Evolutionary conservation across 2,329 filamentous ascomycete species (phyloP).

Genomic region (Xylariales sp.): DNA sequence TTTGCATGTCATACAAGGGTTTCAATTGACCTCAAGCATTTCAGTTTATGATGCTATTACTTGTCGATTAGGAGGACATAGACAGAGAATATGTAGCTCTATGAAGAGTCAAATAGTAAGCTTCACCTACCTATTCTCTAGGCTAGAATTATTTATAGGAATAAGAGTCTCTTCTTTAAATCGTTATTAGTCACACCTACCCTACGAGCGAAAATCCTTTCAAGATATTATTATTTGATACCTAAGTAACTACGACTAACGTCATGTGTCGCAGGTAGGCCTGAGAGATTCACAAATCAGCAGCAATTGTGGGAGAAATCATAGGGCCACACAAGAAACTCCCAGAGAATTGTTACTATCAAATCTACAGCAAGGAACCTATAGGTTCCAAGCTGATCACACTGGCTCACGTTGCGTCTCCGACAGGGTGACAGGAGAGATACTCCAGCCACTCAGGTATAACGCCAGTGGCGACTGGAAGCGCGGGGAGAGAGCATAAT

Average conservation of each 20-base stretch:
- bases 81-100: not conserved
- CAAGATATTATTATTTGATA: not conserved
- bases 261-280: conserved; percentile 12
- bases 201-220: not conserved
- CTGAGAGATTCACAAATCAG: not conserved
- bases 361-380: conserved; percentile 4
- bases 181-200: not conserved
- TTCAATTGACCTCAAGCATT: not conserved
- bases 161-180: not conserved
- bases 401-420: conserved; percentile 27
- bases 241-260: conserved; percentile 11
- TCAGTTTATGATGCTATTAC: conserved; percentile 3
- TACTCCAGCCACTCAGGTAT: conserved; percentile 33
- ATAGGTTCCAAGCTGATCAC: conserved; percentile 9
- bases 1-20: not conserved
- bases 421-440: conserved; percentile 34
- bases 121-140: not conserved
- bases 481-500: conserved; percentile 3
- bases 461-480: conserved; percentile 30
- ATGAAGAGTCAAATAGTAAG: conserved; percentile 1
- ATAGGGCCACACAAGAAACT: not conserved
- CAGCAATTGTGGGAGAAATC: not conserved
- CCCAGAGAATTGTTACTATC: conserved; percentile 13
- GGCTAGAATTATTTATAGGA: not conserved
- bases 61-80: not conserved